Conservation (phyloP, 164 flowering plant genomes). For the Protea cynaroides region DNA sequence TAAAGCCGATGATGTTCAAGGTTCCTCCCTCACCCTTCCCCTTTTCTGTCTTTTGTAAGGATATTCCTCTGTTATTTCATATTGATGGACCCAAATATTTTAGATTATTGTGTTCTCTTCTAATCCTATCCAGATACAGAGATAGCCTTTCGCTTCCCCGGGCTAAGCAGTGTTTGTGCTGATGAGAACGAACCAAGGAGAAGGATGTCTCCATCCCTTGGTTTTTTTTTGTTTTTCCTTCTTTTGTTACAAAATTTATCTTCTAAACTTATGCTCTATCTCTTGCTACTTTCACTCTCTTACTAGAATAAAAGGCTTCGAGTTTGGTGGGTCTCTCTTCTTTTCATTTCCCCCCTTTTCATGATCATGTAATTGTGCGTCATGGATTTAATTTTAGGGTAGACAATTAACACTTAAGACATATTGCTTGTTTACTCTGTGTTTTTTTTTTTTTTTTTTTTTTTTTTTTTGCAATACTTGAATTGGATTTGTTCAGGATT, state of each 20-base stretch:
- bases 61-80: background rate
- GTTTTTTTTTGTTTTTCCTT: background rate
- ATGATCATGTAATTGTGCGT: background rate
- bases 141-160: too few species aligned
- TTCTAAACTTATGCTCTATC: background rate
- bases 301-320: background rate
- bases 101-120: too few species aligned
- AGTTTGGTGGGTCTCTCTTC: background rate
- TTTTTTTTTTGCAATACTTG: background rate
- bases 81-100: background rate
- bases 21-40: background rate
- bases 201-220: too few species aligned
- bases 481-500: background rate
- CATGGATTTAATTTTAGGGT: background rate
- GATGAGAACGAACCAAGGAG: too few species aligned
- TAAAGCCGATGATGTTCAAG: conserved; percentile 22
- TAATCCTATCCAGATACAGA: too few species aligned
- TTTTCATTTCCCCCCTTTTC: background rate
- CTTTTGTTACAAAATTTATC: background rate
- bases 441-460: background rate
- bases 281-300: too few species aligned
- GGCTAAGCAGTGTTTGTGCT: too few species aligned
- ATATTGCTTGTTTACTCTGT: too few species aligned
- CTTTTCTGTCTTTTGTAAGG: background rate
- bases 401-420: background rate